Conservation (phyloP, 2,329 filamentous ascomycete genomes). For the Pseudofabraea citricarpa region DNA sequence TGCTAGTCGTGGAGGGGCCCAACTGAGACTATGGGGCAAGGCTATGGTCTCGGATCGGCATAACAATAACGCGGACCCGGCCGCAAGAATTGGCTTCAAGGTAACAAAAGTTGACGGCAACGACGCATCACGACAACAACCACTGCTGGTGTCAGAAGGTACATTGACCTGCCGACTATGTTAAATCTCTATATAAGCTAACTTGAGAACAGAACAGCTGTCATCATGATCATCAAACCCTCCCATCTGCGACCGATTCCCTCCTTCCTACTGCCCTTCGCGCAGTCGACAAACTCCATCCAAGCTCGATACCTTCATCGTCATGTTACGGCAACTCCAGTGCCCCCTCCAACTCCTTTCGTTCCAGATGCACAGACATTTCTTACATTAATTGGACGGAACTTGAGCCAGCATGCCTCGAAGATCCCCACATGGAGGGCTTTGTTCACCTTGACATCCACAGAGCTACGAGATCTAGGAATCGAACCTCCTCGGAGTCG, state of each 20-base stretch:
- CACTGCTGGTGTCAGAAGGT: no score
- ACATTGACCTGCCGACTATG: no score
- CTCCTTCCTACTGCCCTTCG: conserved; percentile 25
- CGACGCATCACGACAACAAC: no score
- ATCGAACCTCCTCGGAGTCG: conserved; percentile 80
- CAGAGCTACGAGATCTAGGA: conserved; percentile 76
- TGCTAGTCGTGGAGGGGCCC: no score
- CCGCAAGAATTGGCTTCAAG: no score
- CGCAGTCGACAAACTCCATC: conserved; percentile 19
- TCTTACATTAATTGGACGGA: conserved; percentile 85
- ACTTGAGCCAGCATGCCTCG: conserved; percentile 71
- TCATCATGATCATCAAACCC: conserved; percentile 24
- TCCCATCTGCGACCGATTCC: conserved; percentile 23
- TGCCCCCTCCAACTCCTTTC: conserved; percentile 75
- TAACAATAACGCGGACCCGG: no score
- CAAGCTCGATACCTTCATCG: conserved; percentile 35
- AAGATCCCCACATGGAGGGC: conserved; percentile 91
- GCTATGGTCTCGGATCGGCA: no score
- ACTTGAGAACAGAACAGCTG: conserved; percentile 1
- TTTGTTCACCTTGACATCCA: conserved; percentile 75
- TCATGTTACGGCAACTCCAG: conserved; percentile 29
- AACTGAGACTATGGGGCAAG: no score
- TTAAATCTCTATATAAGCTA: neutral
- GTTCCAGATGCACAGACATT: conserved; percentile 83
- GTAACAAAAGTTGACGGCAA: no score